phyloP scores from a whole-genome alignment of 495 filamentous ascomycete genomes.

The Xylaria telfairii region DNA sequence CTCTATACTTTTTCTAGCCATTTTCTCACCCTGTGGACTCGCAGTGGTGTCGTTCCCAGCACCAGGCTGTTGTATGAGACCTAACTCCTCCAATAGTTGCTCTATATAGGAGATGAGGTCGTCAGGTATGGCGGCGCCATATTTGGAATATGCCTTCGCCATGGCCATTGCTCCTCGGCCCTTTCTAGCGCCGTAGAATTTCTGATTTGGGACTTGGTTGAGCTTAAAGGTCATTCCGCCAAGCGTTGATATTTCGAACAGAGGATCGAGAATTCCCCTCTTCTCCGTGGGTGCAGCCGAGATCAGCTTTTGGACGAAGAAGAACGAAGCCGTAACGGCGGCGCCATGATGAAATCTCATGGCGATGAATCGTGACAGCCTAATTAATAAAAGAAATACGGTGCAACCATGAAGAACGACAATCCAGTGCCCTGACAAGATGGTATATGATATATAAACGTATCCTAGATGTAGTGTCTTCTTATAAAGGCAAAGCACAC shows the following conservation, averaged over 20 bases:
- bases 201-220: constrained; percentile 47
- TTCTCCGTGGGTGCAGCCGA: constrained; percentile 34
- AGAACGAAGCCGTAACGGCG: constrained; percentile 28
- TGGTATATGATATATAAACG: not conserved
- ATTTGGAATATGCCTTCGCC: constrained; percentile 51
- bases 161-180: constrained; percentile 50
- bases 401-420: constrained; percentile 11
- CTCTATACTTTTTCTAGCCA: not conserved
- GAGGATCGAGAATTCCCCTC: constrained; percentile 24
- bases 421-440: not conserved
- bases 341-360: constrained; percentile 31
- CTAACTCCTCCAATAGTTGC: constrained; percentile 41
- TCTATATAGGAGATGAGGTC: constrained; percentile 39
- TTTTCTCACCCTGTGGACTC: constrained; percentile 33
- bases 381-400: constrained; percentile 16
- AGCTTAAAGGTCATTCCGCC: constrained; percentile 51
- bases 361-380: constrained; percentile 15
- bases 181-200: constrained; percentile 37
- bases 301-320: constrained; percentile 24
- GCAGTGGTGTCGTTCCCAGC: constrained; percentile 26
- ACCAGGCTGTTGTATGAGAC: constrained; percentile 32
- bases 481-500: constrained; percentile 1
- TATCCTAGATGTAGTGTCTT: not conserved
- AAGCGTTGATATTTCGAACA: constrained; percentile 39
- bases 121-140: constrained; percentile 40